Percentiles rank a stretch among this genome's conserved stretches.
phyloP scores from a whole-genome alignment of 169 alveolate species.

The Cryptosporidium ryanae region DNA sequence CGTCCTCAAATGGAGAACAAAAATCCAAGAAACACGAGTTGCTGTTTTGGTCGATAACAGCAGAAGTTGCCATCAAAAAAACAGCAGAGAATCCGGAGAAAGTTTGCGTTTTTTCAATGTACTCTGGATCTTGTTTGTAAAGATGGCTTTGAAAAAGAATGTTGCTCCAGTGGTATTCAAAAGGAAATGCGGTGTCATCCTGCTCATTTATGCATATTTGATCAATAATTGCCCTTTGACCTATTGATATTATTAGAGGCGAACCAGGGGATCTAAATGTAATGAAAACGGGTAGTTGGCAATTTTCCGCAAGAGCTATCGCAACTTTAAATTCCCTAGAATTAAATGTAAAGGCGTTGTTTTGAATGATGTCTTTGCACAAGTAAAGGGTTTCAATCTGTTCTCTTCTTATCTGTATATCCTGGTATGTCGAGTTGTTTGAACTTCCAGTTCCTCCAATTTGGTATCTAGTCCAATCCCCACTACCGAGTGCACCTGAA shows the following conservation, averaged over 20 bases:
- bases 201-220: slow-evolving; percentile 29
- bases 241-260: slow-evolving; percentile 56
- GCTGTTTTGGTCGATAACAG: background rate
- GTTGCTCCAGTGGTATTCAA: slow-evolving; percentile 53
- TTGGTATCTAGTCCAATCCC: too few species aligned
- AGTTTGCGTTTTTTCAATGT: slow-evolving; percentile 50
- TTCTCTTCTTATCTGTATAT: slow-evolving; percentile 50
- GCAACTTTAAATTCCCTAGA: slow-evolving; percentile 68
- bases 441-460: background rate
- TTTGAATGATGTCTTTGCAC: slow-evolving; percentile 21
- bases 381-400: slow-evolving; percentile 55
- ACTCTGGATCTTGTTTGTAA: slow-evolving; percentile 12
- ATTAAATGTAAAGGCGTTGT: slow-evolving; percentile 40
- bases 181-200: slow-evolving; percentile 11
- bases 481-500: background rate
- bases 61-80: slow-evolving; percentile 25
- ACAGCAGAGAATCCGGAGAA: slow-evolving; percentile 64
- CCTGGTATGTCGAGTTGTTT: slow-evolving; percentile 57
- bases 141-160: slow-evolving; percentile 42
- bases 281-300: slow-evolving; percentile 60
- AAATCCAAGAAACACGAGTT: background rate
- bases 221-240: slow-evolving; percentile 74
- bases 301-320: slow-evolving; percentile 68
- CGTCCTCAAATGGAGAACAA: slow-evolving; percentile 10
- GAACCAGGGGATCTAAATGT: slow-evolving; percentile 66